phyloP scores from a whole-genome alignment of 225 moss, liverwort and hornwort species.

The Bryum argenteum region DNA sequence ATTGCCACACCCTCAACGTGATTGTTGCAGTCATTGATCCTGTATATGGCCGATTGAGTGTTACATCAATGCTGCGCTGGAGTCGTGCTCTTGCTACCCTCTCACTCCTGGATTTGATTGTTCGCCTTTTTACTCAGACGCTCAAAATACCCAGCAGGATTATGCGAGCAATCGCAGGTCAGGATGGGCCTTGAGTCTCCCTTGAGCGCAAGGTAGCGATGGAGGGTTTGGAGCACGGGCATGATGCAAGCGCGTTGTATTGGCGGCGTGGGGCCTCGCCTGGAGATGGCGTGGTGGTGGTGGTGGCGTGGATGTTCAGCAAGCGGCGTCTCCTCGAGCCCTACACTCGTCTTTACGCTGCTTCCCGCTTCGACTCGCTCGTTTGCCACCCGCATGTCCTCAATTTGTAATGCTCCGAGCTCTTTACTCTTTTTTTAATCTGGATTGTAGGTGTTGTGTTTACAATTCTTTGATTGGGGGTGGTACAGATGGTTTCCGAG shows the following conservation, averaged over 20 bases:
- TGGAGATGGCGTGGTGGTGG: conserved; percentile 60
- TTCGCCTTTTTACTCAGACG: too few species aligned
- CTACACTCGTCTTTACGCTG: conserved; percentile 59
- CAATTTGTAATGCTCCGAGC: conserved; percentile 50
- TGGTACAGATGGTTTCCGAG: conserved; percentile 67
- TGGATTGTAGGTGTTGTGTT: not conserved
- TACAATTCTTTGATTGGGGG: not conserved
- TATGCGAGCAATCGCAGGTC: not conserved
- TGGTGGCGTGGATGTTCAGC: conserved; percentile 75
- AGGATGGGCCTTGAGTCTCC: not conserved
- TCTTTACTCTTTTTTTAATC: not conserved
- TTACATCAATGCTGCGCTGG: too few species aligned
- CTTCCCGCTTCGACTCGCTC: conserved; percentile 76
- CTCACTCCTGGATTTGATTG: too few species aligned
- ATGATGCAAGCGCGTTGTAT: not conserved
- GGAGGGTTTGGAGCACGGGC: conserved; percentile 18
- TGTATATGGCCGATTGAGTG: too few species aligned
- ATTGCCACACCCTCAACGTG: too few species aligned
- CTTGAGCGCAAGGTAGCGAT: conserved; percentile 11
- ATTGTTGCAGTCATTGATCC: too few species aligned
- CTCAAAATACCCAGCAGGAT: not conserved
- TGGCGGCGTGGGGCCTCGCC: conserved; percentile 33
- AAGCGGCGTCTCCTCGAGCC: conserved; percentile 45
- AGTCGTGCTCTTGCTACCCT: too few species aligned
- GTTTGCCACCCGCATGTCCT: conserved; percentile 63